Evolutionary conservation across 257 asterid genomes (phyloP).

Genomic region (Misopates orontium): DNA sequence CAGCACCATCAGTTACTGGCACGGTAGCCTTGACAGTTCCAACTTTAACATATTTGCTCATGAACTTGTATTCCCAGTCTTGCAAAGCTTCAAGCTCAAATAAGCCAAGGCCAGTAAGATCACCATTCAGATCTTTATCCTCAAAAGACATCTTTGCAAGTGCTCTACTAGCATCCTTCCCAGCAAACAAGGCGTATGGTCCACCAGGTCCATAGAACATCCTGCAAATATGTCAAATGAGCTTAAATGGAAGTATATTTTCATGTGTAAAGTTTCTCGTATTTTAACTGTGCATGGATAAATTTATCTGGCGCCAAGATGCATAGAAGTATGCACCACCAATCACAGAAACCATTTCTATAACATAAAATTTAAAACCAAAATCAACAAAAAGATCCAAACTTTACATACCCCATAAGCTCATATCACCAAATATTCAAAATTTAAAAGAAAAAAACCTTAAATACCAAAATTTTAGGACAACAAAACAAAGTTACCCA

Average conservation of each 20-base stretch:
- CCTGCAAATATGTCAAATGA: constrained; percentile 34
- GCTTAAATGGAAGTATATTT: background rate
- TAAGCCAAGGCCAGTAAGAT: constrained; percentile 74
- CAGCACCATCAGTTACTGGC: constrained; percentile 47
- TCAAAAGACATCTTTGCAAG: constrained; percentile 94
- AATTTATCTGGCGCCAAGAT: too few species aligned
- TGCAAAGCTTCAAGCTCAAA: constrained; percentile 93
- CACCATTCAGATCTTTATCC: constrained; percentile 74
- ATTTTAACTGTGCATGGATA: too few species aligned
- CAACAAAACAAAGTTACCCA: too few species aligned
- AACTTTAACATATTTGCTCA: constrained; percentile 97
- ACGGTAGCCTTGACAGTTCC: constrained; percentile 66
- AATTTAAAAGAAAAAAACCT: too few species aligned
- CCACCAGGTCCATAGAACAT: constrained; percentile 92
- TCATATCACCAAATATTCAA: too few species aligned
- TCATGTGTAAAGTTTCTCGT: too few species aligned
- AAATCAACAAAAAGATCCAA: too few species aligned
- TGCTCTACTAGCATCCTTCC: constrained; percentile 93
- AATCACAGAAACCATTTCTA: too few species aligned
- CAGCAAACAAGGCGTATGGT: constrained; percentile 88
- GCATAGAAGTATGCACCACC: too few species aligned
- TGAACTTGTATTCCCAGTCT: constrained; percentile 97
- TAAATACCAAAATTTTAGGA: too few species aligned
- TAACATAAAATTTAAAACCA: too few species aligned
- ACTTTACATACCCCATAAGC: too few species aligned